Evolutionary conservation across 345 rosid species (phyloP), one percentile per base, ranked within the genome.

Genomic region (Raphanus raphanistrum): DNA sequence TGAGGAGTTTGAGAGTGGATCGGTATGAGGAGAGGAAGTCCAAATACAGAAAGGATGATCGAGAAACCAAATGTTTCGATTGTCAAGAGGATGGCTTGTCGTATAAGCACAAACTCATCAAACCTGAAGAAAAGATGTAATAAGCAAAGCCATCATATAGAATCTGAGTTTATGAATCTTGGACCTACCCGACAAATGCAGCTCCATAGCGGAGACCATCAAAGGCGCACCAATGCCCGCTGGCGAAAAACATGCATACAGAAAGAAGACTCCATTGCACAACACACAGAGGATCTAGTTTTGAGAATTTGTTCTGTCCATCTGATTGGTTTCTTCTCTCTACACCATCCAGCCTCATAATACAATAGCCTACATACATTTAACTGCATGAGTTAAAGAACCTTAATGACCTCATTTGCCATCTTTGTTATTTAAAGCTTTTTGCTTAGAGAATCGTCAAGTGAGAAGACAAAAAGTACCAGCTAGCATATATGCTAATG

Each of bases 201-300:
- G 98, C 91, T 73, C 96, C 93, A 61, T 92, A 94, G 9, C 91
- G 92, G 57, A 94, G 94, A 74, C 98, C 98, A 84, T 92, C 98
- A 68, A 94, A 94, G 76, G 98, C 94, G 73, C 98, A 94, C 98
- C 98, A 95, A 81, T 95, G 99, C 71, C 98, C 99, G 28, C 96
- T 88, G 80, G 90, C 86, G 69, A 89, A 94, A 84, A 95, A 92
- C 72, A 95, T 82, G 83, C 92, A 89, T 9, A 88, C 81, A 15
- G 97, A 90, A 45, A 90, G 87, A 16, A 92, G 94, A 79, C 81
- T 86, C 98, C 98, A 92, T 60, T 94, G 95, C 21, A 82, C 79
- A 70, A 92, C 85, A 33, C 90, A 82, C 25, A 90, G 87, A 75
- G 92, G 89, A 81, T 85, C 80, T 69, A 84, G 74, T 78, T 59